Percentiles rank a stretch among this genome's conserved stretches.
phyloP scores from a whole-genome alignment of 306 rosid genomes.

The Canavalia ensiformis region DNA sequence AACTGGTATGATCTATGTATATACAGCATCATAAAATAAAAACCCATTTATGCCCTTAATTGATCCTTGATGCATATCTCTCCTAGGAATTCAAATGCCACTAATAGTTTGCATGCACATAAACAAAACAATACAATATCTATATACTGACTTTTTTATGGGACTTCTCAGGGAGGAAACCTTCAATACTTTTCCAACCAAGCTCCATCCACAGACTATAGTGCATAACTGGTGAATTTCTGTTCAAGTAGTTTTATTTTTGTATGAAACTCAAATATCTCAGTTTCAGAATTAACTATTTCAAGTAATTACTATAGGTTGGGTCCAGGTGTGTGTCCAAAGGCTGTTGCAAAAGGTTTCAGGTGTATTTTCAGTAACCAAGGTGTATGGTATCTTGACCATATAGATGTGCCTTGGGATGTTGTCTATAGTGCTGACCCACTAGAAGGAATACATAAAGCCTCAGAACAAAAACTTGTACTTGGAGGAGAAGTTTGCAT shows the following conservation, averaged over 20 bases:
- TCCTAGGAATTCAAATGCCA: constrained; percentile 5
- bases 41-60: constrained; percentile 2
- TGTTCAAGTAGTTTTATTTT: constrained; percentile 31
- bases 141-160: constrained; percentile 34
- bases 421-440: constrained; percentile 80
- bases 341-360: constrained; percentile 85
- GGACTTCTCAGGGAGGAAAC: constrained; percentile 91
- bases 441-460: constrained; percentile 68
- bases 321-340: constrained; percentile 85
- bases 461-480: constrained; percentile 75
- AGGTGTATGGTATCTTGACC: constrained; percentile 96
- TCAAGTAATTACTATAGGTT: constrained; percentile 63
- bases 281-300: constrained; percentile 29
- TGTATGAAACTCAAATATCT: constrained; percentile 29
- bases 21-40: constrained; percentile 24
- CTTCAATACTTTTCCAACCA: constrained; percentile 72
- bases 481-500: constrained; percentile 99
- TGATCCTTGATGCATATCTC: constrained; percentile 20
- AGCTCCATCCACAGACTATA: constrained; percentile 86
- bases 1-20: constrained; percentile 77
- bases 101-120: constrained; percentile 23
- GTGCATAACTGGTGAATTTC: constrained; percentile 92
- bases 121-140: neutral
- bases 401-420: constrained; percentile 91
- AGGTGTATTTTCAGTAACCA: constrained; percentile 97